Conservation (phyloP, 345 rosid genomes). For the Sapria himalayana region DNA sequence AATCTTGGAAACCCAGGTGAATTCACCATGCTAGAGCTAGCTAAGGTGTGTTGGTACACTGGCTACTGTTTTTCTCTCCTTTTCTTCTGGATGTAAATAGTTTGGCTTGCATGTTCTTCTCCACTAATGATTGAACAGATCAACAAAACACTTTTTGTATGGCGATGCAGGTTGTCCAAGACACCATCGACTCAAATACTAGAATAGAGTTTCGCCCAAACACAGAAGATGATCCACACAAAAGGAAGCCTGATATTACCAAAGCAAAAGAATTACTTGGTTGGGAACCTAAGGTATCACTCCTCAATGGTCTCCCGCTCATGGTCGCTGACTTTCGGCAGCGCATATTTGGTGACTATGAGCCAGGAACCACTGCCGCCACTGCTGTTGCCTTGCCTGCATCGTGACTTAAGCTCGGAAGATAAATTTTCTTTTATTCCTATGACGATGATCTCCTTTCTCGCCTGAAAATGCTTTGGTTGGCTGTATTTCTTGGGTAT, state of each 20-base stretch:
- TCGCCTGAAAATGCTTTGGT: too few species aligned
- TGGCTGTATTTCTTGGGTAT: too few species aligned
- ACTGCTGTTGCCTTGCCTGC: slow-evolving; percentile 14
- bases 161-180: slow-evolving; percentile 66
- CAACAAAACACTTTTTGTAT: too few species aligned
- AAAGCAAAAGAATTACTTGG: slow-evolving; percentile 76
- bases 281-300: slow-evolving; percentile 85
- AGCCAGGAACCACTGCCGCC: slow-evolving; percentile 18
- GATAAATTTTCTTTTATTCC: too few species aligned
- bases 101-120: too few species aligned
- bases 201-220: slow-evolving; percentile 82
- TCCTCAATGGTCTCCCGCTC: slow-evolving; percentile 71
- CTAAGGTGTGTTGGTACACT: too few species aligned
- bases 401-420: slow-evolving; percentile 17
- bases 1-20: slow-evolving; percentile 97
- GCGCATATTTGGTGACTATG: slow-evolving; percentile 82
- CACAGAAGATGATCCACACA: slow-evolving; percentile 98
- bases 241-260: slow-evolving; percentile 93
- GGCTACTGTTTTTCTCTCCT: too few species aligned
- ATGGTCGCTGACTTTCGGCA: slow-evolving; percentile 92
- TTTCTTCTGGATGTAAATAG: too few species aligned
- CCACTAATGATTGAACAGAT: too few species aligned
- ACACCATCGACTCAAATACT: slow-evolving; percentile 83
- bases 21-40: slow-evolving; percentile 98
- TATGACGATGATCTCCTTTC: too few species aligned